Base-by-base conservation (phyloP, 2,329 filamentous ascomycete species). In the Claviceps sorghi region DNA sequence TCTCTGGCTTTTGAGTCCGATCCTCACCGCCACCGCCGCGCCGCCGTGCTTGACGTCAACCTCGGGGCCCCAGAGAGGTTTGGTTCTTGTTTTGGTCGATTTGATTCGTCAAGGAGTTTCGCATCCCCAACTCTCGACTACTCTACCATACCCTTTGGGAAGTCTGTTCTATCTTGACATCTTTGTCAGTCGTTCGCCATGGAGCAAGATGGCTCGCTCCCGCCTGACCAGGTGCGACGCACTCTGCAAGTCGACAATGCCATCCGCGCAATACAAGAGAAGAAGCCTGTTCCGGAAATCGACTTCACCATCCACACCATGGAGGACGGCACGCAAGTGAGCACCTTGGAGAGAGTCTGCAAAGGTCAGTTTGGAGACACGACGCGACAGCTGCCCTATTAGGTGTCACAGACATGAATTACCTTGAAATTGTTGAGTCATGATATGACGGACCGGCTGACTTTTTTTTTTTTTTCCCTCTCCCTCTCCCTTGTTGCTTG, bases 241-340 rank as follows among this genome's bases (percentile, higher is more conserved):
- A 76, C 68, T 62, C 67, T 71, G 62, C 82, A 86, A 69, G 79
- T 96, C 65, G 88, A 95, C 73, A 91, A 88, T 80, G 86, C 88
- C 61, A 84, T 91, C 65, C 88, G 87, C 68, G 93, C 93, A 55
- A 89, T 98, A 64, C 83, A 84, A 68, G 82, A 96, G 63, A 97
- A 97, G 84, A 91, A 86, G 75, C 90, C 91, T 52, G 78, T 94
- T 49, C 93, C 93, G 54, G 91, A 97, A 77, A 97, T 98, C 64
- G 93, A 98, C 75, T 98, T 98, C 69, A 94, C 88, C 53, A 82
- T 98, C 65, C 93, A 98, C 71, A 93, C 86, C 57, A 96, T 97
- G 91, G 93, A 98, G 69, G 93, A 98, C 76, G 88, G 88, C 65
- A 83, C 80, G 51, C 88, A 95, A 73, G 93, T 98, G 67, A 97